Conservation (phyloP, 371 early-diverging fungal genomes). For the Mortierella sp. region DNA sequence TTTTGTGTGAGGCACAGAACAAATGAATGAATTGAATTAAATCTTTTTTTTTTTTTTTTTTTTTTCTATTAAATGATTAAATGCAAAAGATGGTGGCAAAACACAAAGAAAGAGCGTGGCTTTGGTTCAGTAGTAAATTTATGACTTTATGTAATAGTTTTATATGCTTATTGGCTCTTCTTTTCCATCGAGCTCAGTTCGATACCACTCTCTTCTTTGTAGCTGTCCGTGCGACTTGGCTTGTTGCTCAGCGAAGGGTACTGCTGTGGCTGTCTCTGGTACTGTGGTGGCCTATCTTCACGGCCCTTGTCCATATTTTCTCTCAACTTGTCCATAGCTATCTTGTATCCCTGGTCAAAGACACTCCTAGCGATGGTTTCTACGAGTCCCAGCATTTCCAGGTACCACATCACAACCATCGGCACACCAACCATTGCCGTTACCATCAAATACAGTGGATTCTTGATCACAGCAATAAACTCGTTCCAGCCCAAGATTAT, state of each 20-base stretch:
- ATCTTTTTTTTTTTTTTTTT: not conserved
- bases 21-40: not conserved
- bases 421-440: constrained; percentile 66
- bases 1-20: constrained; percentile 1
- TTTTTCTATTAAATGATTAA: too few relatives aligned
- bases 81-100: constrained; percentile 18
- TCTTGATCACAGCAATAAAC: constrained; percentile 83
- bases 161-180: constrained; percentile 24
- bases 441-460: constrained; percentile 83
- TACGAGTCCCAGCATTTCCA: constrained; percentile 78
- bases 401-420: constrained; percentile 68
- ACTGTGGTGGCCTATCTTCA: constrained; percentile 18
- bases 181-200: constrained; percentile 46
- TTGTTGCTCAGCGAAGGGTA: constrained; percentile 14
- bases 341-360: constrained; percentile 43
- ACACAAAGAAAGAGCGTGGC: not conserved
- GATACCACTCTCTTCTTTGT: constrained; percentile 35
- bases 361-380: constrained; percentile 62
- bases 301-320: constrained; percentile 44
- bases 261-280: constrained; percentile 42
- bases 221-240: constrained; percentile 2
- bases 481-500: constrained; percentile 95
- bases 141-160: not conserved
- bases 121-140: not conserved
- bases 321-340: constrained; percentile 41